Conservation (phyloP, 1,284 basidiomycete genomes). For the Termitomyces sp. region DNA sequence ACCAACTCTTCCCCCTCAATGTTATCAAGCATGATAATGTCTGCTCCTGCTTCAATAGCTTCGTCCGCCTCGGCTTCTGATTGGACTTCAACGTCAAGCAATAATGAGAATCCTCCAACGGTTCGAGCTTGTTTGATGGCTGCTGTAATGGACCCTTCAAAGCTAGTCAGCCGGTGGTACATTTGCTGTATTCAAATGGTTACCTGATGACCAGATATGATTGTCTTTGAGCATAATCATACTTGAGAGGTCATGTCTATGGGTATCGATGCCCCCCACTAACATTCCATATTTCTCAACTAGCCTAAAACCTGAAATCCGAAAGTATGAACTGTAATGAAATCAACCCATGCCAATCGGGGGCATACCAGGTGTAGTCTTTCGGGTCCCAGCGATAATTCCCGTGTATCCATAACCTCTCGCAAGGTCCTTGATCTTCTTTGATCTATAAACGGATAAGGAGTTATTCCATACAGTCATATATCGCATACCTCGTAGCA, state of each 20-base stretch:
- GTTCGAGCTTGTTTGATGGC: conserved; percentile 82
- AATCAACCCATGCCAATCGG: neutral
- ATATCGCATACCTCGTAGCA: conserved; percentile 74
- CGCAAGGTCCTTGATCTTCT: conserved; percentile 78
- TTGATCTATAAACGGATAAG: conserved; percentile 53
- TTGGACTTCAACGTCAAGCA: conserved; percentile 93
- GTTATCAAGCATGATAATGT: conserved; percentile 98
- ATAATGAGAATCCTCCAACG: conserved; percentile 89
- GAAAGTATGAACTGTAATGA: neutral
- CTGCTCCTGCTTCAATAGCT: conserved; percentile 93
- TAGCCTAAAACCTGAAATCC: conserved; percentile 73
- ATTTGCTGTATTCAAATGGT: neutral
- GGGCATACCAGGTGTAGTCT: conserved; percentile 86
- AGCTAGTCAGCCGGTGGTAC: neutral
- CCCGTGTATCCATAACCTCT: conserved; percentile 79
- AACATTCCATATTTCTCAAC: conserved; percentile 99
- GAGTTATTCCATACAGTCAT: conserved; percentile 8
- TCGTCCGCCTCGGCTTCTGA: conserved; percentile 89
- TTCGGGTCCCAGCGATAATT: conserved; percentile 91
- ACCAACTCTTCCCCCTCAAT: conserved; percentile 76
- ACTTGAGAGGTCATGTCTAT: conserved; percentile 93
- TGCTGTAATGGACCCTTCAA: conserved; percentile 79
- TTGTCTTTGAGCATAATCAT: conserved; percentile 99
- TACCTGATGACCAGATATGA: conserved; percentile 95
- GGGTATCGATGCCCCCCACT: conserved; percentile 93